Percentiles rank a stretch among this genome's conserved stretches.
These are phyloP conservation scores for Actinomortierella ambigua DNA, from an alignment of 371 early-diverging fungal species.

Conservation along the genomic window DNA sequence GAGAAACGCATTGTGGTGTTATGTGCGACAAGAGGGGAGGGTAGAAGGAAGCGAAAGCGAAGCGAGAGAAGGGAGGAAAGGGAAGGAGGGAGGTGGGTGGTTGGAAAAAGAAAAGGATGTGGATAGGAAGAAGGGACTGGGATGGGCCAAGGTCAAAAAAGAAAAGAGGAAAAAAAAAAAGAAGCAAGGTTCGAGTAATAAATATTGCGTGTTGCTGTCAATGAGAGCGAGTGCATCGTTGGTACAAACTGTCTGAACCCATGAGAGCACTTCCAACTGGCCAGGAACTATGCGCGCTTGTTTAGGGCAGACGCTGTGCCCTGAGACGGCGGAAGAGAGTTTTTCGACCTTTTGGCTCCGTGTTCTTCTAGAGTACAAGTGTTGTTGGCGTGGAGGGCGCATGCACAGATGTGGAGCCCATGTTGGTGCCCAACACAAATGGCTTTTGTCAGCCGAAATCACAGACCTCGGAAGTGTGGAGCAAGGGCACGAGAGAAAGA, in stretches of 20 bases:
- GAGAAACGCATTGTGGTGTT: conserved; percentile 31
- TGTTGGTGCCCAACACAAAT: background rate
- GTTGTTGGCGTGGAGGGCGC: conserved; percentile 6
- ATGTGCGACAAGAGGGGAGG: too few relatives aligned
- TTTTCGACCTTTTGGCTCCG: too few relatives aligned
- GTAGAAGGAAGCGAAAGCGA: background rate
- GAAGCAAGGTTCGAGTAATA: background rate
- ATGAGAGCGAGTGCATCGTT: too few relatives aligned
- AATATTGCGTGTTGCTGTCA: conserved; percentile 1
- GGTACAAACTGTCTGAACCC: too few relatives aligned
- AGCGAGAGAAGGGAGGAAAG: background rate
- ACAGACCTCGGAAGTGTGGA: too few relatives aligned
- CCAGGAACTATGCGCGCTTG: too few relatives aligned
- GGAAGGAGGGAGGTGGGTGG: conserved; percentile 13
- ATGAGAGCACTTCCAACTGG: too few relatives aligned
- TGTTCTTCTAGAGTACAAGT: background rate
- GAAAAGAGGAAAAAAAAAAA: conserved; percentile 7
- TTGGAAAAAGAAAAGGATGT: conserved; percentile 27
- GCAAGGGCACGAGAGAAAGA: background rate
- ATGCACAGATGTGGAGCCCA: background rate
- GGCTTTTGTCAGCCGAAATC: background rate
- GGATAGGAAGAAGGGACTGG: conserved; percentile 12
- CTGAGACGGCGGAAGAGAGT: too few relatives aligned
- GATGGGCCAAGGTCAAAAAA: background rate
- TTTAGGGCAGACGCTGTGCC: too few relatives aligned